These are phyloP conservation scores for Helicocarpus griseus DNA, from an alignment of 2,329 filamentous ascomycete genomes.

Conservation along the genomic window DNA sequence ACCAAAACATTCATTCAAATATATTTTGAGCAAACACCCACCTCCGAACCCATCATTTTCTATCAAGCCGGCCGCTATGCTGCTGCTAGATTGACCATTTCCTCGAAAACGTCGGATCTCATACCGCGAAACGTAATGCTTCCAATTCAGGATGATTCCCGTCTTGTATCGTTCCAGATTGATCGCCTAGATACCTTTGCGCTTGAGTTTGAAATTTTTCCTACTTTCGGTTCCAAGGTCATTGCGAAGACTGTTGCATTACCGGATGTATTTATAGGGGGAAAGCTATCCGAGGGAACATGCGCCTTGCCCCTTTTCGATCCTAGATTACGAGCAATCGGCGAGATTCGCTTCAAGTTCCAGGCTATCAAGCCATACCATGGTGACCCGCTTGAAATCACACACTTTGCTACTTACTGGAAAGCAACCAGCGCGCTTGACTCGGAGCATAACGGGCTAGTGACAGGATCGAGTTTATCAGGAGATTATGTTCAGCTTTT, in stretches of 20 bases:
- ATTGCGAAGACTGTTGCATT: slow-evolving; percentile 93
- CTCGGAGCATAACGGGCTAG: slow-evolving; percentile 71
- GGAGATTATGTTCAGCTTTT: slow-evolving; percentile 92
- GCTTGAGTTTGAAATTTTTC: slow-evolving; percentile 95
- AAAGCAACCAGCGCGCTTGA: slow-evolving; percentile 93
- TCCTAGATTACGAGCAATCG: slow-evolving; percentile 80
- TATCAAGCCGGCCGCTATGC: slow-evolving; percentile 97
- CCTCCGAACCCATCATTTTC: slow-evolving; percentile 67
- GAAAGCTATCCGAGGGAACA: slow-evolving; percentile 51
- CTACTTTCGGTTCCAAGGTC: slow-evolving; percentile 92
- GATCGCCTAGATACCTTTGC: slow-evolving; percentile 88
- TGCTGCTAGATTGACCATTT: slow-evolving; percentile 87
- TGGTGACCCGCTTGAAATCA: slow-evolving; percentile 87
- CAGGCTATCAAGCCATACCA: slow-evolving; percentile 95
- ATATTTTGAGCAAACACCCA: slow-evolving; percentile 54
- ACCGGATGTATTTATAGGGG: slow-evolving; percentile 71
- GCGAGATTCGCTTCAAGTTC: slow-evolving; percentile 85
- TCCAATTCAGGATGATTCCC: slow-evolving; percentile 91
- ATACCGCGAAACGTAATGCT: slow-evolving; percentile 94
- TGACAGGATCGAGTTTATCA: slow-evolving; percentile 88
- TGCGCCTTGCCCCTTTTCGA: slow-evolving; percentile 89
- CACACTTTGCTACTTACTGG: slow-evolving; percentile 98
- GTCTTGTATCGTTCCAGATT: slow-evolving; percentile 88
- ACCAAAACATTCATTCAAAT: slow-evolving; percentile 95
- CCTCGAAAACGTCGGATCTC: slow-evolving; percentile 88